phyloP scores from a whole-genome alignment of 2,329 filamentous ascomycete species.

The Penicillium sp. region DNA sequence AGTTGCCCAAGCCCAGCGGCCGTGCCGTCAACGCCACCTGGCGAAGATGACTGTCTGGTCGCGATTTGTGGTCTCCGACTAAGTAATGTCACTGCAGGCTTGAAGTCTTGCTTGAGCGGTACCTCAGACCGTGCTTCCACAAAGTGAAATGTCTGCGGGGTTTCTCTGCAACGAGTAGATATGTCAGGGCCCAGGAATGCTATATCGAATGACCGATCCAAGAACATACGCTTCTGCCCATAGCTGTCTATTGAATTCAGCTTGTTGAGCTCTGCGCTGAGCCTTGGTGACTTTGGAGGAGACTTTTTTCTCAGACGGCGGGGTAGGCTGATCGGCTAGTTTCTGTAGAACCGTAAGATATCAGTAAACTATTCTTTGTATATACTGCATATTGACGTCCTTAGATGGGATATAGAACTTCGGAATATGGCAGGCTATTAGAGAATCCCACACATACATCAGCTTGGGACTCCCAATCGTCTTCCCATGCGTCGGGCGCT shows the following conservation, averaged over 20 bases:
- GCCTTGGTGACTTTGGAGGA: slow-evolving; percentile 68
- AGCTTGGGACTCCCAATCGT: slow-evolving; percentile 83
- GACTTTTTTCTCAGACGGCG: slow-evolving; percentile 49
- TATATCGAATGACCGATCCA: background rate
- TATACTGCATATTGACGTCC: background rate
- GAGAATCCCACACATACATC: slow-evolving; percentile 58
- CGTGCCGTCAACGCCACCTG: slow-evolving; percentile 44
- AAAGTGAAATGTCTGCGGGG: slow-evolving; percentile 74
- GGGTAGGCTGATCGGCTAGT: slow-evolving; percentile 43
- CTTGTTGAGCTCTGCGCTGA: slow-evolving; percentile 78
- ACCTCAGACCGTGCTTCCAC: slow-evolving; percentile 67
- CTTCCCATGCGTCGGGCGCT: slow-evolving; percentile 83
- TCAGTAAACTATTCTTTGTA: background rate
- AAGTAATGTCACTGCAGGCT: slow-evolving; percentile 80
- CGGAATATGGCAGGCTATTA: background rate
- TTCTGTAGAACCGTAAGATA: slow-evolving; percentile 33
- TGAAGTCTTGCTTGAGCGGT: slow-evolving; percentile 73
- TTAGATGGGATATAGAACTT: background rate
- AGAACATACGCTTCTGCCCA: slow-evolving; percentile 80
- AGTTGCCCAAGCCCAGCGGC: slow-evolving; percentile 51
- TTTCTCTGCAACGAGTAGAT: slow-evolving; percentile 60
- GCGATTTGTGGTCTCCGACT: slow-evolving; percentile 77
- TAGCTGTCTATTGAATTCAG: slow-evolving; percentile 79
- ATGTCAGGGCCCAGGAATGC: slow-evolving; percentile 9
- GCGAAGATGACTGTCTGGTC: slow-evolving; percentile 56